Conservation (phyloP, 495 filamentous ascomycete species). For the Mycothermus thermophilus region DNA sequence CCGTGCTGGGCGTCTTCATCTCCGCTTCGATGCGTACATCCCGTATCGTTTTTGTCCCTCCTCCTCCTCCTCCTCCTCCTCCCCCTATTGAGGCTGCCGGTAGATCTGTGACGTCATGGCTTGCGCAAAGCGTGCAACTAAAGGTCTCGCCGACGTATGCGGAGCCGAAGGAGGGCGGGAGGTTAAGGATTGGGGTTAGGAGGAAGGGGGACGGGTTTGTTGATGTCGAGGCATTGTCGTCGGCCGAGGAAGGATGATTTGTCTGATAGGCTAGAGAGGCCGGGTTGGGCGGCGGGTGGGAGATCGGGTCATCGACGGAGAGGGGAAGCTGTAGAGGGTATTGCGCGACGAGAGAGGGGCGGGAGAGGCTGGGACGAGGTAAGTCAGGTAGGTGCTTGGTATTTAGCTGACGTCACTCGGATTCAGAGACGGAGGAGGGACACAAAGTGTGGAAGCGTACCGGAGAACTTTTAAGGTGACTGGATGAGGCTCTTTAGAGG, state of each 20-base stretch:
- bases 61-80: conserved; percentile 7
- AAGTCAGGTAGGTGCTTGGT: conserved; percentile 2
- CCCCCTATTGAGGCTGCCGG: conserved; percentile 6
- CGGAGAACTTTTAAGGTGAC: conserved; percentile 74
- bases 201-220: conserved; percentile 34
- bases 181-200: conserved; percentile 53
- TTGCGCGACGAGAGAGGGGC: conserved; percentile 41
- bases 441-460: conserved; percentile 23
- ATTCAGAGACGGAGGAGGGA: too few species aligned
- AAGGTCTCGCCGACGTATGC: conserved; percentile 96
- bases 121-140: conserved; percentile 83
- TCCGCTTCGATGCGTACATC: conserved; percentile 75
- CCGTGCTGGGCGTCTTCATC: conserved; percentile 69
- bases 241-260: not conserved
- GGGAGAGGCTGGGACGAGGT: conserved; percentile 28
- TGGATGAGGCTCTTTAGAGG: conserved; percentile 64
- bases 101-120: conserved; percentile 55
- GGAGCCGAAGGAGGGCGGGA: conserved; percentile 82
- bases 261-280: conserved; percentile 33
- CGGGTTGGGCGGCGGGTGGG: conserved; percentile 18
- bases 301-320: conserved; percentile 5
- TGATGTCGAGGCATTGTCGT: not conserved
- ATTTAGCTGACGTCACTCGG: too few species aligned
- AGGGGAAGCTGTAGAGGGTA: conserved; percentile 28
- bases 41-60: conserved; percentile 48